Base-by-base conservation (phyloP, 768 basidiomycete species). In the Pleurotus salmoneostramineus region DNA sequence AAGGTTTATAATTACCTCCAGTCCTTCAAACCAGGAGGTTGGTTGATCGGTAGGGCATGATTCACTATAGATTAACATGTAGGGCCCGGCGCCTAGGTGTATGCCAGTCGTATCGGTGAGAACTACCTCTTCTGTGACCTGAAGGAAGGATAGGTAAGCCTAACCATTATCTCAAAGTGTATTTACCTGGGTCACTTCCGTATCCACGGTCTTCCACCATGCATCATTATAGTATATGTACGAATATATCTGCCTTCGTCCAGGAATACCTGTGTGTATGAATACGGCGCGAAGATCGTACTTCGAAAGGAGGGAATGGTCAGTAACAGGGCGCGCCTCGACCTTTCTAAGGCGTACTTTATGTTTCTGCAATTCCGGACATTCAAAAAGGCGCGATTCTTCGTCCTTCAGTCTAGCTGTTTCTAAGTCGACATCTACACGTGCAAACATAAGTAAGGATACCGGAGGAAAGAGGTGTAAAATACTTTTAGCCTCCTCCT, bases 181-280 rank as follows among this genome's bases (percentile, higher is more conserved):
- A 33, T 8, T 10, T 60, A 84, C 91, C 79, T 89, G 82, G 0
- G 81, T 83, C 2, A 91, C 86, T 8, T 74, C 71, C 58, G 82
- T 81, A 63, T 92, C 92, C 6, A 88, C 77, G 2, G 84, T 87
- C 71, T 89, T 93, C 89, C 89, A 93, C 91, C 91, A 94, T 3
- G 68, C 71, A 4, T 79, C 85, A 32, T 67, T 69, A 57, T 85
- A 81, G 58, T 85, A 81, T 10, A 91, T 83, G 61, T 92, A 94
- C 5, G 88, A 88, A 66, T 91, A 91, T 6, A 90, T 72, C 63
- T 91, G 88, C 57, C 81, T 89, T 47, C 92, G 76, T 6, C 91
- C 91, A 43, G 84, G 87, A 34, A 91, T 71, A 4, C 91, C 91
- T 8, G 88, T 89, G 62, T 92, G 88, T 47, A 91, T 75, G 40